Percentiles rank a stretch among this genome's conserved stretches.
Evolutionary conservation across 148 eudicot species (phyloP).

Genomic region (Silene latifolia): DNA sequence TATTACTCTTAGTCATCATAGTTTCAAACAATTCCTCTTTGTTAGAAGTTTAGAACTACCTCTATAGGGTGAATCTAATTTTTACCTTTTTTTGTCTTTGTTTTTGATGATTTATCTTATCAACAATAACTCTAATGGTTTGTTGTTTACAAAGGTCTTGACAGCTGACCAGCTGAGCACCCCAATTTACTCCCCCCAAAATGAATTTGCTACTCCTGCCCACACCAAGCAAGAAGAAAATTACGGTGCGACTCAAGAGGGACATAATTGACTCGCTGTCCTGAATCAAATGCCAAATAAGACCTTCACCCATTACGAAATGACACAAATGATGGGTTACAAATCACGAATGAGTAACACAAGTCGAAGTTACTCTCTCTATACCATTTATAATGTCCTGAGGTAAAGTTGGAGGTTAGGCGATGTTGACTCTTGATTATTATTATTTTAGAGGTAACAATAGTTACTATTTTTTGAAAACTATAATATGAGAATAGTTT

Average conservation of each 20-base stretch:
- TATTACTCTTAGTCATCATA: neutral
- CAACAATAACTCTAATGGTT: neutral
- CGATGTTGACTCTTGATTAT: neutral
- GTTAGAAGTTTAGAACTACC: neutral
- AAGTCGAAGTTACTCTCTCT: neutral
- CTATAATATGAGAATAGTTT: neutral
- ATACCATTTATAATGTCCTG: neutral
- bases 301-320: neutral
- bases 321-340: neutral
- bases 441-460: too few relatives aligned
- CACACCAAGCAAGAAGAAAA: neutral
- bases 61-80: neutral
- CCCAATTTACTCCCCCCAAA: neutral
- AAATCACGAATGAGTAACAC: neutral
- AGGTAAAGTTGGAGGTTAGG: neutral
- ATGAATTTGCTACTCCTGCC: neutral
- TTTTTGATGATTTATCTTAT: too few relatives aligned
- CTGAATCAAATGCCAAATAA: slow-evolving; percentile 2
- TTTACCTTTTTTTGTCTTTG: slow-evolving; percentile 1
- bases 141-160: neutral
- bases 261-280: neutral
- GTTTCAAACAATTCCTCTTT: neutral
- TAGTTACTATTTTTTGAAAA: neutral
- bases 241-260: neutral
- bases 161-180: neutral